Evolutionary conservation across 805 yeast species (phyloP), one percentile per base, ranked within the genome.

Genomic region (Sungouiozyma ichnusensis): DNA sequence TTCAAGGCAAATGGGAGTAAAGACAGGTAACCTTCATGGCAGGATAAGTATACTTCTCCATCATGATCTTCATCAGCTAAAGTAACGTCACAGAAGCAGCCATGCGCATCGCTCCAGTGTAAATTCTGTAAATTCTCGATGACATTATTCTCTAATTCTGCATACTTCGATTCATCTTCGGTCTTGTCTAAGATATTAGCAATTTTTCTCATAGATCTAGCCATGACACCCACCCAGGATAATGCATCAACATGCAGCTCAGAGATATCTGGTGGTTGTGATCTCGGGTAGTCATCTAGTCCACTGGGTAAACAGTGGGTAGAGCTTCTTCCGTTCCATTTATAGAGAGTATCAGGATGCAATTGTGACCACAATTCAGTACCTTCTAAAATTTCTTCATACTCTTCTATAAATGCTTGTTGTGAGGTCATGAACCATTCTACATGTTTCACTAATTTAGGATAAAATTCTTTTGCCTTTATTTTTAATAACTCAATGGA

Each of bases 151-250:
- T 79, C 84, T 33, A 79, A 75, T 15, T 61, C 49, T 5, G 64
- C 50, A 57, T 76, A 92, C 44, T 59, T 57, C n/a, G 56, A 52
- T 6, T 72, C 72, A 53, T 86, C 96, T 2, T 75, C 79, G 2
- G 64, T 54, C 38, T 74, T 65, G 0, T 72, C 82, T 35, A 87
- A 63, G 8, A 79, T 59, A 36, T 65, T 67, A 0, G 97, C 88
- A 46, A 90, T 76, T 41, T 74, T 70, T 49, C 74, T 74, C 79
- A 92, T 79, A 0, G 95, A 76, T 49, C 79, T 72, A 0, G 96
- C 76, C 94, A 90, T 86, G 4, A 84, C 80, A 14, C 95, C 97
- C 45, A 92, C 76, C 98, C 98, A 92, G 4, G 94, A 72, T 38
- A 90, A 64, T 43, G 90, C 68, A 57, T 92, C 98, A 27, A 92